Evolutionary conservation across 768 basidiomycete genomes (phyloP), one percentile per base, ranked within the genome.

Genomic region (Termitomyces heimii): DNA sequence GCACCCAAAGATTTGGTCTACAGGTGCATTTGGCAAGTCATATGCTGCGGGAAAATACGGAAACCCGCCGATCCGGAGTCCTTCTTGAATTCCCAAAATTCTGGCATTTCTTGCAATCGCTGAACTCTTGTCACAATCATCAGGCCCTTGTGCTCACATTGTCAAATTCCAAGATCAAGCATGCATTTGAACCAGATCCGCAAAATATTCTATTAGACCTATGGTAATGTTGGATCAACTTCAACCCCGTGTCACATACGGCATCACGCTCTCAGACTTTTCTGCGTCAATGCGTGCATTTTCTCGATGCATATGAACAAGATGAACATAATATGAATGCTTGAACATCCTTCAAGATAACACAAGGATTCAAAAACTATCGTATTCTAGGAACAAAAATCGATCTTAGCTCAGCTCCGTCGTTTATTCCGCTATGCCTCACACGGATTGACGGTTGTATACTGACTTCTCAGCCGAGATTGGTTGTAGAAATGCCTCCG

Each of bases 401-500:
- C 39, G 4, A 40, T 40, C n/a, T 29, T 26, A 22, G 16, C 14
- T 31, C 13, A n/a, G 51, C 14, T 42, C 22, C 3, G 5, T 7
- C 32, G 5, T 13, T 6, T 46, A 18, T 10, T n/a, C 16, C 8
- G 20, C n/a, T 29, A 55, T 4, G 20, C 45, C 28, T 26, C 26
- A 26, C 13, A 22, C 39, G 31, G 24, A 24, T 51, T 32, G 14
- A 68, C 40, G 14, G 14, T 53, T 48, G 54, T 71, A 71, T 4
- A 71, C 71, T 42, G 71, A 39, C 57, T 72, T 72, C 47, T 71
- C 71, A 3, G 59, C 71, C 5, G 68, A 71, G 44, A 73, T 68
- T 1, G 67, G 70, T 45, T 46, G 65, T 57, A 71, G 60, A 66
- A 65, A 68, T 1, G 56, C 53, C 60, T 60, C 49, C 13, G 56